Conservation (phyloP, 345 rosid genomes). For the Euphorbia lathyris region DNA sequence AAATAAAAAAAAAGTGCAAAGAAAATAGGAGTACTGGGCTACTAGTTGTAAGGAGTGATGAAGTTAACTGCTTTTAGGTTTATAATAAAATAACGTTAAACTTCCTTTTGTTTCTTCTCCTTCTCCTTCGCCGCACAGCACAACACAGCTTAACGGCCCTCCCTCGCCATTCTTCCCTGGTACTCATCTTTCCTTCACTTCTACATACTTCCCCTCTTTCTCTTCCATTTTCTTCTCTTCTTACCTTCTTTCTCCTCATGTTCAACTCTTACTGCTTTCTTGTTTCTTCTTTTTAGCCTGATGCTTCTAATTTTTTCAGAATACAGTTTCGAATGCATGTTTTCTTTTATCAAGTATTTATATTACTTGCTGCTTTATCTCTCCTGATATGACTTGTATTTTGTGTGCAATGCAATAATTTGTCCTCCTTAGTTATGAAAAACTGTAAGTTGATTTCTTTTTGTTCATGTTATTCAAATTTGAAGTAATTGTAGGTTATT, state of each 20-base stretch:
- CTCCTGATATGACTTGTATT: background rate
- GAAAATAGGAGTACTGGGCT: no score
- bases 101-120: conserved; percentile 13
- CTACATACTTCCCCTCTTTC: background rate
- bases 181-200: background rate
- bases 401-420: background rate
- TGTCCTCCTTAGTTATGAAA: background rate
- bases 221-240: background rate
- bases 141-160: background rate
- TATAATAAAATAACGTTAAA: conserved; percentile 25
- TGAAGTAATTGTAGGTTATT: no score
- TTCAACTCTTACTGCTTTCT: background rate
- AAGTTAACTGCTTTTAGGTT: conserved; percentile 29
- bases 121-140: conserved; percentile 38
- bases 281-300: background rate
- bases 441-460: no score
- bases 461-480: background rate
- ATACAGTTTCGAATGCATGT: background rate
- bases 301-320: background rate
- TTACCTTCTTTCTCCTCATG: background rate
- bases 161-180: background rate
- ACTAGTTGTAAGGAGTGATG: no score
- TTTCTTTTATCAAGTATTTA: background rate
- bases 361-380: background rate
- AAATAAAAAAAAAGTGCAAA: no score